Evolutionary conservation across 768 basidiomycete genomes (phyloP).

Genomic region (Neoboletus subvelutipes): DNA sequence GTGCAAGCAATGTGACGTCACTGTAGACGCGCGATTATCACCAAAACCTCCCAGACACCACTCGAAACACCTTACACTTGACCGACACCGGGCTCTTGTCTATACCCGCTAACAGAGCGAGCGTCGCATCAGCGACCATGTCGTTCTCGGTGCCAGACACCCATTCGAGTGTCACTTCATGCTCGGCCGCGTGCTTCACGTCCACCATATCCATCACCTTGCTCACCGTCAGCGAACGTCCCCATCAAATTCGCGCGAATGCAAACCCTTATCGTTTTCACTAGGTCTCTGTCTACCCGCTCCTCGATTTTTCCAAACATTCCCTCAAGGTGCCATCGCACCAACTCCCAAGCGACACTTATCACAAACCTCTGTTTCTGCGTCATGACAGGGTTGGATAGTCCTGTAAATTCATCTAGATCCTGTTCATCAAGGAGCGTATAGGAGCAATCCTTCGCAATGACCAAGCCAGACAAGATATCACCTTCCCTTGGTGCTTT

Average conservation of each 20-base stretch:
- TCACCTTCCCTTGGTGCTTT: conserved; percentile 67
- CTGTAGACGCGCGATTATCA: conserved; percentile 28
- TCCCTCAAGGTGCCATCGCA: conserved; percentile 95
- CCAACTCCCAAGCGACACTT: conserved; percentile 84
- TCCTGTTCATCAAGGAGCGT: conserved; percentile 90
- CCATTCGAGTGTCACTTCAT: conserved; percentile 89
- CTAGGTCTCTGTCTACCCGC: conserved; percentile 59
- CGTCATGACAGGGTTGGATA: conserved; percentile 78
- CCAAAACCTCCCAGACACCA: background rate
- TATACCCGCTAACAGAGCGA: conserved; percentile 84
- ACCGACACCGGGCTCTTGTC: conserved; percentile 94
- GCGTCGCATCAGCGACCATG: conserved; percentile 95
- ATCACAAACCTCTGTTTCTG: conserved; percentile 83
- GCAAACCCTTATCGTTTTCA: conserved; percentile 65
- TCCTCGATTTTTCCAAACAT: conserved; percentile 86
- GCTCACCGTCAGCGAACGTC: background rate
- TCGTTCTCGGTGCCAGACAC: conserved; percentile 89
- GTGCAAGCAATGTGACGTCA: conserved; percentile 58
- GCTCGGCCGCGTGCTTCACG: conserved; percentile 70
- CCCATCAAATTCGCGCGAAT: background rate
- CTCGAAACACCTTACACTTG: conserved; percentile 46
- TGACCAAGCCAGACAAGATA: conserved; percentile 76
- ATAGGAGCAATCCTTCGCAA: conserved; percentile 92
- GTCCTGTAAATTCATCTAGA: conserved; percentile 82
- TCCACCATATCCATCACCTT: conserved; percentile 90